phyloP scores from a whole-genome alignment of 2,329 filamentous ascomycete genomes.

The Hymenoscyphus infarciens region DNA sequence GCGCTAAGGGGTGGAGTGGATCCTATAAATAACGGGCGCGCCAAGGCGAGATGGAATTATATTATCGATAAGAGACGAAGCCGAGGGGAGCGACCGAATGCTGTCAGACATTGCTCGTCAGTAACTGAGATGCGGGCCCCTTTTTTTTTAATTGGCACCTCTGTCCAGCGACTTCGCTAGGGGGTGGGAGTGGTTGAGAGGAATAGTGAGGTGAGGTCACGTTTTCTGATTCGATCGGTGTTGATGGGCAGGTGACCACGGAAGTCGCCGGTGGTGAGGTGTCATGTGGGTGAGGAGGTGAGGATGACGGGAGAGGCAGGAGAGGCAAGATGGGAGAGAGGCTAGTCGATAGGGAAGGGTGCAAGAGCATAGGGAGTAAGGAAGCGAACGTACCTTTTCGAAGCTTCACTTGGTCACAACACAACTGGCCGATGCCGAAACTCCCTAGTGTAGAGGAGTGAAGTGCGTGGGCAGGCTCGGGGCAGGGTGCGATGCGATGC shows the following conservation, averaged over 20 bases:
- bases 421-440: neutral
- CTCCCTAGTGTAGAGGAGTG: neutral
- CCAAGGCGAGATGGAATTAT: neutral
- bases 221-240: neutral
- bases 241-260: neutral
- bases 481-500: constrained; percentile 1
- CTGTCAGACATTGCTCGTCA: constrained; percentile 12
- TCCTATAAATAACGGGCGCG: constrained; percentile 4
- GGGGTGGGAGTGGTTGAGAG: neutral
- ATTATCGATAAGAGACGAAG: constrained; percentile 3
- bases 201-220: neutral
- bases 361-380: neutral
- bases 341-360: neutral
- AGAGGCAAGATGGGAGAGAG: neutral
- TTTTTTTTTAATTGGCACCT: constrained; percentile 9
- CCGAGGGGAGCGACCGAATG: neutral
- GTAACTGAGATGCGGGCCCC: constrained; percentile 4
- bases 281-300: neutral
- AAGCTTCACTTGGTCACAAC: neutral
- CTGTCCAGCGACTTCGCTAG: neutral
- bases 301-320: neutral
- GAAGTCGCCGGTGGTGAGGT: neutral
- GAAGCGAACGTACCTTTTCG: neutral
- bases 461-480: too few species aligned
- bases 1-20: constrained; percentile 11